phyloP scores from a whole-genome alignment of 768 basidiomycete species.

The Austroboletus eburneus region DNA sequence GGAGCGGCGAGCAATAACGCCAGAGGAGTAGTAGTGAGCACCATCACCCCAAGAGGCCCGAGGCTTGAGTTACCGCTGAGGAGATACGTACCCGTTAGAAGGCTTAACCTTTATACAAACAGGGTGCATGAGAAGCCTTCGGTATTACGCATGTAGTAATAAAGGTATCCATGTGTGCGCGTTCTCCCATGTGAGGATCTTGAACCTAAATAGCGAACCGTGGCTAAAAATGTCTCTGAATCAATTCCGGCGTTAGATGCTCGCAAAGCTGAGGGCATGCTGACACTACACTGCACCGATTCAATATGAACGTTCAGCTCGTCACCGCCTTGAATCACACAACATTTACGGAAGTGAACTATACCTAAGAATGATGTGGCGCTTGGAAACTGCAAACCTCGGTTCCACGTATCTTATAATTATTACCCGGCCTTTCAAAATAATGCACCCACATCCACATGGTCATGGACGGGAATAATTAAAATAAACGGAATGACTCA shows the following conservation, averaged over 20 bases:
- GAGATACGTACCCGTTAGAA: background rate
- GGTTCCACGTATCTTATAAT: too few species aligned
- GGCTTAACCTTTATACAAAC: constrained; percentile 6
- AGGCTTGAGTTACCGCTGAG: background rate
- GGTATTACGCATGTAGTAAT: constrained; percentile 1
- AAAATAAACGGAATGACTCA: too few species aligned
- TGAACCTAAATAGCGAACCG: background rate
- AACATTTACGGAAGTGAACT: background rate
- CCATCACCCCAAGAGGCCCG: constrained; percentile 7
- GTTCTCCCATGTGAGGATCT: constrained; percentile 1
- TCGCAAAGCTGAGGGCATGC: too few species aligned
- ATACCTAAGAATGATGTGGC: too few species aligned
- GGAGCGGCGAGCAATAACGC: constrained; percentile 9
- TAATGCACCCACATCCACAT: too few species aligned
- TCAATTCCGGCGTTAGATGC: background rate
- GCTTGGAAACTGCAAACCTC: too few species aligned
- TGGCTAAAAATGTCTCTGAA: background rate
- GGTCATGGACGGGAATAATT: too few species aligned
- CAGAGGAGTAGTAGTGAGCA: constrained; percentile 4
- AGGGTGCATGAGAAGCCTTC: constrained; percentile 4
- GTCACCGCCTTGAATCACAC: too few species aligned
- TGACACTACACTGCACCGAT: too few species aligned
- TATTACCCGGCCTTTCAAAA: too few species aligned
- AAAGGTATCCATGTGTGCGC: constrained; percentile 4
- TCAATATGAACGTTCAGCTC: background rate